phyloP scores from a whole-genome alignment of 2,329 filamentous ascomycete genomes.

The Penicillium oxalicum region DNA sequence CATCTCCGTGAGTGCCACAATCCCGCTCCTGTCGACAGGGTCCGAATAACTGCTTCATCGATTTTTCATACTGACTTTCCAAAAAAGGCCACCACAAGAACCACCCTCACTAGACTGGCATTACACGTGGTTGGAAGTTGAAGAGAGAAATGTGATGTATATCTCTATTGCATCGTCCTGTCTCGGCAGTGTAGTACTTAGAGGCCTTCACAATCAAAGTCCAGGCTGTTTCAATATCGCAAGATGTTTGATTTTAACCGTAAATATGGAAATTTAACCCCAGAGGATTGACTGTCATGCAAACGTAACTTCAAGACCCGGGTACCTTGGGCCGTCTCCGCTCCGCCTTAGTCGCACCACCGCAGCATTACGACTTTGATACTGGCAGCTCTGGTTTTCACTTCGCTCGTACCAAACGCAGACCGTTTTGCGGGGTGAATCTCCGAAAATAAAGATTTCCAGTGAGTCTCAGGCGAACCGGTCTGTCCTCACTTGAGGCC shows the following conservation, averaged over 20 bases:
- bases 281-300: background rate
- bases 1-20: slow-evolving; percentile 73
- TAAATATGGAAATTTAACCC: background rate
- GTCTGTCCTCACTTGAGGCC: no score
- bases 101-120: slow-evolving; percentile 77
- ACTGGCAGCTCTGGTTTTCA: no score
- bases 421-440: no score
- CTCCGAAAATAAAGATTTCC: no score
- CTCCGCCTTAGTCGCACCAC: background rate
- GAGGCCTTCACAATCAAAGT: slow-evolving; percentile 13
- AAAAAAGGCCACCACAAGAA: slow-evolving; percentile 96
- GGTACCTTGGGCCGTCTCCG: background rate
- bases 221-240: slow-evolving; percentile 18
- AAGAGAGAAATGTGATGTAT: slow-evolving; percentile 34
- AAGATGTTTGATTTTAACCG: background rate
- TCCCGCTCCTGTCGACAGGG: no score
- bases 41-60: no score
- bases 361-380: no score
- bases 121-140: slow-evolving; percentile 9
- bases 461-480: no score
- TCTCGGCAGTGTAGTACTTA: slow-evolving; percentile 28
- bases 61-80: slow-evolving; percentile 6
- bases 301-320: no score
- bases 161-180: slow-evolving; percentile 30
- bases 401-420: no score